Evolutionary conservation across 768 basidiomycete genomes (phyloP), one percentile per base, ranked within the genome.

Genomic region (Mycena crocata): DNA sequence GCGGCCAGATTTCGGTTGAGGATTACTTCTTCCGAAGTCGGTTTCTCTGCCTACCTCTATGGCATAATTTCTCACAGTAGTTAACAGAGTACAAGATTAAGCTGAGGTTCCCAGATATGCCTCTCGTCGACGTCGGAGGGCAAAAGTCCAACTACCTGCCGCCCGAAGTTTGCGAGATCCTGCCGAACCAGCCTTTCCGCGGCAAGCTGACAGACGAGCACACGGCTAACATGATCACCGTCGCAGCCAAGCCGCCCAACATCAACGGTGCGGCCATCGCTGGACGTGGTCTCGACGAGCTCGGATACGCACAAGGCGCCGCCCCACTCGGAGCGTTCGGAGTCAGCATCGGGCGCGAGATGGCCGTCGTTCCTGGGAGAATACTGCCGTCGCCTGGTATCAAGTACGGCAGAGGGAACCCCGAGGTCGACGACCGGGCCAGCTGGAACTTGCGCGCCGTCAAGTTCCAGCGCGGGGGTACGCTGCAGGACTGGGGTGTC

Each of bases 381-480:
- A 86, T 91, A 46, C 86, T 95, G 2, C 81, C 85, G 0, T 73
- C 87, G 1, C 94, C 93, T 0, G 76, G 72, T 5, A 79, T 94
- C 70, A 82, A 81, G 49, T 95, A 95, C 68, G 89, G 87, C 55
- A 66, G 56, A 71, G 82, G 73, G 73, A 79, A 58, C 46, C 82
- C 76, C 58, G 75, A 55, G 54, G 75, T 85, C n/a, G 87, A 93
- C 61, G 85, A 82, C 34, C 85, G 87, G n/a, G 94, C 91, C 0
- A 87, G 87, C 69, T 95, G 93, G 93, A 95, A 94, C 67, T 80
- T 94, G 63, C 85, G 85, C 50, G 82, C 84, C 46, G 84, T 91
- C 71, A 87, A 85, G 69, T 94, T 94, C 72, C 79, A 86, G 3
- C 77, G 74, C 28, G 91, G 91, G 13, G 87, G 82, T 9, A 77